Percentiles rank a stretch among this genome's conserved stretches.
Conservation (phyloP, 768 basidiomycete genomes). For the Leccinellum rugosiceps region DNA sequence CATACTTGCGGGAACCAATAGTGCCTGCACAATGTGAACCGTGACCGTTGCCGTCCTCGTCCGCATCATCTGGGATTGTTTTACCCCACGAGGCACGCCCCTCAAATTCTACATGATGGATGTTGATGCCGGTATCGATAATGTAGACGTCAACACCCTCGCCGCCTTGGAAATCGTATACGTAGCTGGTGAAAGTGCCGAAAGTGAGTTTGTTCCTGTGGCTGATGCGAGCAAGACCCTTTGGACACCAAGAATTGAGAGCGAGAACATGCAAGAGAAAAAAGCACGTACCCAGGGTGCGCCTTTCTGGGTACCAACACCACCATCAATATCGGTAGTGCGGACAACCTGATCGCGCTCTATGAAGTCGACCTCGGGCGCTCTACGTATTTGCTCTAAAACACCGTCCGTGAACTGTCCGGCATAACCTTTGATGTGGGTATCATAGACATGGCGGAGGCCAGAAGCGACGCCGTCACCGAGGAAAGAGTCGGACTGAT, state of each 20-base stretch:
- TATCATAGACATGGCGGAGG: constrained; percentile 73
- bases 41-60: constrained; percentile 93
- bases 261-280: neutral
- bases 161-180: constrained; percentile 69
- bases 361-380: constrained; percentile 89
- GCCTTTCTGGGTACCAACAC: constrained; percentile 45
- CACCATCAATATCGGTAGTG: constrained; percentile 38
- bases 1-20: constrained; percentile 89
- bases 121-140: constrained; percentile 88
- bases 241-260: constrained; percentile 10
- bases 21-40: constrained; percentile 95
- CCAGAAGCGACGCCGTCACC: constrained; percentile 47
- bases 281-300: constrained; percentile 76
- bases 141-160: constrained; percentile 92
- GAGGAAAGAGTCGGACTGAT: constrained; percentile 50
- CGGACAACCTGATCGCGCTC: constrained; percentile 94
- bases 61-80: constrained; percentile 87
- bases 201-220: constrained; percentile 77
- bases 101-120: constrained; percentile 80
- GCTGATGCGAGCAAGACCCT: constrained; percentile 96
- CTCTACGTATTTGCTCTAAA: constrained; percentile 69
- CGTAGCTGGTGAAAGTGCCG: constrained; percentile 81
- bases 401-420: constrained; percentile 71
- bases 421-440: constrained; percentile 73
- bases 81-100: constrained; percentile 92